Base-by-base conservation (phyloP, 23 red algal genomes). In the Agarophyton chilense region DNA sequence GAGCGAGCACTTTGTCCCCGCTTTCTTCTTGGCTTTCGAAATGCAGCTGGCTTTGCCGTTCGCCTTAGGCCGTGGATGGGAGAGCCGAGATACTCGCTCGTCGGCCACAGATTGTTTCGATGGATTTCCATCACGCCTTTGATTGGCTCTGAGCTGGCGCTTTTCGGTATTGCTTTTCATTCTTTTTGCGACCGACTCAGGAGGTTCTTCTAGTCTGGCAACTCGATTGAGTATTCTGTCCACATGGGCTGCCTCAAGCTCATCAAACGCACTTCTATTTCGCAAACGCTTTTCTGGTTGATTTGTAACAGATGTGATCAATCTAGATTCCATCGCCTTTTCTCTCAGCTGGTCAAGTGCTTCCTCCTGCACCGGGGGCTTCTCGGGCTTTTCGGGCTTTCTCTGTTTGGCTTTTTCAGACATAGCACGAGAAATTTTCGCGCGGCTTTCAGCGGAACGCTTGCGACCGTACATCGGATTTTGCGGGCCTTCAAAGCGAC, bases 381-480 rank as follows among this genome's bases (percentile, higher is more conserved):
- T 80, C 2, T 41, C 52, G 33, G n/a, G 36, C 24, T 67, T 17
- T 8, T 67, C 80, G 50, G 36, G 36, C 35, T 68, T 71, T 40
- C 25, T 71, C 25, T 64, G 55, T 32, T 80, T 80, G 13, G 40
- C 51, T 35, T 61, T 55, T 14, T 22, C 80, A 50, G 55, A 5
- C 55, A 84, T 52, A 18, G 57, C 57, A 29, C 80, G 55, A 53
- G 61, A 87, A 79, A 90, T 90, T 51, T 90, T 90, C 18, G 70
- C 72, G 5, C 73, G 70, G 21, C 63, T 71, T 44, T 90, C 86
- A 7, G 52, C 56, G 29, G 55, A 66, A 45, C 76, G 68, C 54
- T 77, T 76, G 2, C 86, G 86, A 41, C 86, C 86, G 62, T 78
- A 90, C 86, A 90, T 90, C 7, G 86, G 86, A 45, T 90, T 90